Conservation (phyloP, 805 yeast genomes). For the Wickerhamiella allomyrinae region DNA sequence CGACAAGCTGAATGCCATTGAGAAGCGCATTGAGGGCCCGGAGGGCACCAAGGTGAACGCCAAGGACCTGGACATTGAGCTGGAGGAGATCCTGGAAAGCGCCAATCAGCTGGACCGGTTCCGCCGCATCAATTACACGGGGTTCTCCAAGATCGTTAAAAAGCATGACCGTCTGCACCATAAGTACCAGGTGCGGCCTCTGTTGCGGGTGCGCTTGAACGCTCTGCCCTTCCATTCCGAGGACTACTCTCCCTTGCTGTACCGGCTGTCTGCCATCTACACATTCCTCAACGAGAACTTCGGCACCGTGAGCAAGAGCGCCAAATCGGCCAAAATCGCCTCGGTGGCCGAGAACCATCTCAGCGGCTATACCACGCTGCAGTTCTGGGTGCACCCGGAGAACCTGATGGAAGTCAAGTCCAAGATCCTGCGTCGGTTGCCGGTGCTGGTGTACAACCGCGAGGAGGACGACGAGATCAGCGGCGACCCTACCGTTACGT, state of each 20-base stretch:
- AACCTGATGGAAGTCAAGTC: conserved; percentile 95
- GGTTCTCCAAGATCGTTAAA: conserved; percentile 85
- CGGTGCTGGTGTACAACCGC: conserved; percentile 65
- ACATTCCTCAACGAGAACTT: conserved; percentile 67
- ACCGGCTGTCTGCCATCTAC: conserved; percentile 63
- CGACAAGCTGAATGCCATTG: conserved; percentile 48
- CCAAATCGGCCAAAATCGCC: conserved; percentile 20
- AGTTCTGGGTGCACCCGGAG: conserved; percentile 96
- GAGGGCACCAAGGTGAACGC: conserved; percentile 31
- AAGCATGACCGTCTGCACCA: conserved; percentile 89
- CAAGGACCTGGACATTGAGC: conserved; percentile 42
- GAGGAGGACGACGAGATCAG: conserved; percentile 32
- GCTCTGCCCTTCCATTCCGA: conserved; percentile 86
- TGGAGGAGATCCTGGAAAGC: conserved; percentile 59
- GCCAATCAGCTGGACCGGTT: conserved; percentile 84
- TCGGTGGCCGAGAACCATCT: conserved; percentile 23
- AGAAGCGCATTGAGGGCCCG: conserved; percentile 38
- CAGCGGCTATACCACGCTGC: conserved; percentile 40
- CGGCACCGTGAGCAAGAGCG: conserved; percentile 24
- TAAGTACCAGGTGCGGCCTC: conserved; percentile 75
- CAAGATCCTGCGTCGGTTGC: conserved; percentile 82
- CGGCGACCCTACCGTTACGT: conserved; percentile 69
- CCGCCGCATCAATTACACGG: conserved; percentile 85
- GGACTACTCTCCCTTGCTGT: conserved; percentile 82
- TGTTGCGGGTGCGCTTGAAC: conserved; percentile 74